These are phyloP conservation scores for Tolypocladium amazonense DNA, from an alignment of 2,329 filamentous ascomycete species.

Conservation along the genomic window DNA sequence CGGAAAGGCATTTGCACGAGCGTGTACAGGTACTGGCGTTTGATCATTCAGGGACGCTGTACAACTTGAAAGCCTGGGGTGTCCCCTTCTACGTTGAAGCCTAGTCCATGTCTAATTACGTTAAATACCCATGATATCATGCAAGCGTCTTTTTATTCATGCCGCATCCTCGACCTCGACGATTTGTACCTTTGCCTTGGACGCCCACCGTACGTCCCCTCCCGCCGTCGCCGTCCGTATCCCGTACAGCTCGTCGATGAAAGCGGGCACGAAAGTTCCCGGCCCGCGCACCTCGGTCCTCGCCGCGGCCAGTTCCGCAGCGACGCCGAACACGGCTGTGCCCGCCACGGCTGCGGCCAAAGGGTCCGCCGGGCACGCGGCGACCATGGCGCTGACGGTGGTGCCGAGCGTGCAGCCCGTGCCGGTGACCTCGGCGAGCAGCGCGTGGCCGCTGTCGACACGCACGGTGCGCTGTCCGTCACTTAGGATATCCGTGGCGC, in stretches of 20 bases:
- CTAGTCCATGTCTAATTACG: background rate
- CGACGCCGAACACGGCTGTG: slow-evolving; percentile 65
- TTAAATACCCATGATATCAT: background rate
- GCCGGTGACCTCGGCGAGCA: slow-evolving; percentile 62
- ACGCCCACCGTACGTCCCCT: slow-evolving; percentile 41
- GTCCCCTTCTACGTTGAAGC: background rate
- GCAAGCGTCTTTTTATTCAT: background rate
- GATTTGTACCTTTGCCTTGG: slow-evolving; percentile 35
- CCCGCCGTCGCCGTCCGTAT: slow-evolving; percentile 36
- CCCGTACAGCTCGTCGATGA: slow-evolving; percentile 60
- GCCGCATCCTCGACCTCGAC: slow-evolving; percentile 17
- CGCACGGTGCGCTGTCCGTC: slow-evolving; percentile 60
- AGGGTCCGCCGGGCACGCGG: slow-evolving; percentile 50
- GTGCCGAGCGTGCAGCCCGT: slow-evolving; percentile 83
- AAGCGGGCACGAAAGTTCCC: slow-evolving; percentile 76
- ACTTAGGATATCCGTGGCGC: slow-evolving; percentile 63
- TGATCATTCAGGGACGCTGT: background rate
- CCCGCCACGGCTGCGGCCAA: slow-evolving; percentile 65
- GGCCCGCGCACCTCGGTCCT: slow-evolving; percentile 61
- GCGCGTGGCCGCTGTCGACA: slow-evolving; percentile 66
- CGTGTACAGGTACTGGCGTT: background rate
- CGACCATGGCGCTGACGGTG: slow-evolving; percentile 64
- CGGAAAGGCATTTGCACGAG: background rate
- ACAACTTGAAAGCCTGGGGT: background rate
- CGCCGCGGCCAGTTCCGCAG: slow-evolving; percentile 59